Conservation (phyloP, 2,329 filamentous ascomycete species). For the Drechmeria coniospora region DNA sequence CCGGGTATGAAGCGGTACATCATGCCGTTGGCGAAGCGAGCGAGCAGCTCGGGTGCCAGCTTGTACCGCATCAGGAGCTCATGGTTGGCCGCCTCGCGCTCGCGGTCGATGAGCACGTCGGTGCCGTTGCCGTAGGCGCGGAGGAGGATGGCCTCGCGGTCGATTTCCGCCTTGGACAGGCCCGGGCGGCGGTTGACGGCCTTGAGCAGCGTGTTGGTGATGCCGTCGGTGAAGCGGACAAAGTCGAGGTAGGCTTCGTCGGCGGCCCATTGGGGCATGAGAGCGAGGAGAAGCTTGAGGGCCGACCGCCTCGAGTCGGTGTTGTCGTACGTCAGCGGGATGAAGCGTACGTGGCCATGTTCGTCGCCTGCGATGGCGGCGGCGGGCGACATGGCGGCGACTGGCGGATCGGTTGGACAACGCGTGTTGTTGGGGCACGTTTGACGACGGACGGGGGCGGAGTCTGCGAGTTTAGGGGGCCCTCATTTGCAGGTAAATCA, state of each 20-base stretch:
- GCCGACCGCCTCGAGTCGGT: constrained; percentile 66
- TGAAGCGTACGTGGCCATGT: constrained; percentile 38
- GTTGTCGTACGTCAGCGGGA: constrained; percentile 66
- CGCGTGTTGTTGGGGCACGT: constrained; percentile 5
- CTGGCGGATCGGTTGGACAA: constrained; percentile 4
- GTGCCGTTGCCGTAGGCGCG: constrained; percentile 91
- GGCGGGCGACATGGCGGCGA: constrained; percentile 18
- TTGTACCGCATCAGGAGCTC: constrained; percentile 70
- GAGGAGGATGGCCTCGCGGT: constrained; percentile 73
- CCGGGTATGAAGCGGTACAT: constrained; percentile 85
- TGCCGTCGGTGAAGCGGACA: constrained; percentile 88
- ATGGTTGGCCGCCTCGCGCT: constrained; percentile 67
- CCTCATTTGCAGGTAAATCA: no score
- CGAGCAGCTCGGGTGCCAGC: constrained; percentile 75
- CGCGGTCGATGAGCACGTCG: constrained; percentile 87
- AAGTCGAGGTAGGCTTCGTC: constrained; percentile 65
- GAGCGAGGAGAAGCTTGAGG: constrained; percentile 58
- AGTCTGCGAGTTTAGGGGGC: constrained; percentile 4
- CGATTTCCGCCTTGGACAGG: constrained; percentile 55
- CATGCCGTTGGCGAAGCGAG: constrained; percentile 89
- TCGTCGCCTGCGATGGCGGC: constrained; percentile 14
- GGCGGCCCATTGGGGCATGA: constrained; percentile 71
- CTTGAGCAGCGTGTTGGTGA: constrained; percentile 86
- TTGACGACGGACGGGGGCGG: no score
- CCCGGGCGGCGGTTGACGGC: constrained; percentile 54